Base-by-base conservation (phyloP, 176 grass and related monocot genomes). In the Oryza australiensis region DNA sequence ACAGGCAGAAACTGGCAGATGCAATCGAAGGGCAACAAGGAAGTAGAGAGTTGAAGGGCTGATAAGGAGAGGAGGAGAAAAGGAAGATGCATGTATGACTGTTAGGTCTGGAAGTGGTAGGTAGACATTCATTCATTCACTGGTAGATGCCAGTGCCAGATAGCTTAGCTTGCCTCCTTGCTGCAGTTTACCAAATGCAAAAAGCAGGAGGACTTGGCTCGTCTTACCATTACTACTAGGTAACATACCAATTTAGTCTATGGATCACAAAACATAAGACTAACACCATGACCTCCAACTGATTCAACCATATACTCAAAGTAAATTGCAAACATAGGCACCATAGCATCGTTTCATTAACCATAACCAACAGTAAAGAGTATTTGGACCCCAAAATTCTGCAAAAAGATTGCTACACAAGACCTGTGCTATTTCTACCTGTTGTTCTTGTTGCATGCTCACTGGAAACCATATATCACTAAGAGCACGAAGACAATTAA, bases 21-120 rank as follows among this genome's bases (percentile, higher is more conserved):
- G 57, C 29, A 86, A 87, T 63, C 28, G 65, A 76, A 81, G 72
- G 37, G 33, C 1, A 5, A 51, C 40, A 81, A 81, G 64, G 67
- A 59, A 63, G 40, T 70, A 53, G 55, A n/a, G n/a, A 27, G 69
- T 43, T 64, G 80, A 62, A 63, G 80, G 41, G 26, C 15, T 73
- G 12, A 82, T 37, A 63, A 73, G 41, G 42, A 89, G n/a, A n/a
- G n/a, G 29, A 89, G 76, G 70, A 75, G 29, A 81, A 38, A 83
- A 29, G 73, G 66, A 68, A 68, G 64, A 40, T 64, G 82, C 82
- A 81, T 26, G 63, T 66, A 80, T 80, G 82, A 89, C 82, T 80
- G 76, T 89, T 89, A 89, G 82, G 87, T 81, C 14, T 63, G 82
- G 76, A 48, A 70, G 51, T 16, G 55, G 7, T 37, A 74, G 40